Conservation (phyloP, 768 basidiomycete species). For the Tylopilus subfusipes region DNA sequence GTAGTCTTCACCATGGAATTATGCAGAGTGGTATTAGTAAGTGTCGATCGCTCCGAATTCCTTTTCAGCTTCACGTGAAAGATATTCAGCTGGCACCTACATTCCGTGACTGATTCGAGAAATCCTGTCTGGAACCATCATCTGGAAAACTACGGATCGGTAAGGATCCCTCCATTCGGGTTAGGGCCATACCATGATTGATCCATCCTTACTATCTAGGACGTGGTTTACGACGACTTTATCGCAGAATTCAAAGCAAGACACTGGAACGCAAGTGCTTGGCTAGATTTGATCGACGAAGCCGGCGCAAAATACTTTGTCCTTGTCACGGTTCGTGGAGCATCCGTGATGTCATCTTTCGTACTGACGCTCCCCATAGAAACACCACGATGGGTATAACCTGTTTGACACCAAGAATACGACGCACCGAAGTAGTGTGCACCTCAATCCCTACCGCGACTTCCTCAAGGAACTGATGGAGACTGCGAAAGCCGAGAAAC, state of each 20-base stretch:
- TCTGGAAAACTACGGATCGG: constrained; percentile 43
- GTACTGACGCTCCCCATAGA: constrained; percentile 29
- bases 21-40: constrained; percentile 58
- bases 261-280: constrained; percentile 51
- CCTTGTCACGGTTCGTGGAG: constrained; percentile 42
- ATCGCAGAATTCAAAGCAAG: constrained; percentile 50
- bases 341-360: background rate
- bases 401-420: constrained; percentile 56
- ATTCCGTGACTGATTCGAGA: constrained; percentile 33
- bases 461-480: constrained; percentile 49
- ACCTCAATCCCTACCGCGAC: constrained; percentile 50
- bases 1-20: constrained; percentile 38
- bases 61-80: background rate
- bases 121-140: constrained; percentile 50
- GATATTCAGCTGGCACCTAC: constrained; percentile 37
- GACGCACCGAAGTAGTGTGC: constrained; percentile 46
- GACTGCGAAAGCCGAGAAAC: constrained; percentile 47
- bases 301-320: constrained; percentile 65
- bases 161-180: constrained; percentile 18
- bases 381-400: constrained; percentile 61
- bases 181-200: background rate
- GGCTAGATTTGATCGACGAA: constrained; percentile 51
- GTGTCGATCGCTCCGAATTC: constrained; percentile 12
- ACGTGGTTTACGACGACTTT: constrained; percentile 56
- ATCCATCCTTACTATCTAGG: constrained; percentile 21